Evolutionary conservation across 805 yeast species (phyloP).

Genomic region (Candida anglica): DNA sequence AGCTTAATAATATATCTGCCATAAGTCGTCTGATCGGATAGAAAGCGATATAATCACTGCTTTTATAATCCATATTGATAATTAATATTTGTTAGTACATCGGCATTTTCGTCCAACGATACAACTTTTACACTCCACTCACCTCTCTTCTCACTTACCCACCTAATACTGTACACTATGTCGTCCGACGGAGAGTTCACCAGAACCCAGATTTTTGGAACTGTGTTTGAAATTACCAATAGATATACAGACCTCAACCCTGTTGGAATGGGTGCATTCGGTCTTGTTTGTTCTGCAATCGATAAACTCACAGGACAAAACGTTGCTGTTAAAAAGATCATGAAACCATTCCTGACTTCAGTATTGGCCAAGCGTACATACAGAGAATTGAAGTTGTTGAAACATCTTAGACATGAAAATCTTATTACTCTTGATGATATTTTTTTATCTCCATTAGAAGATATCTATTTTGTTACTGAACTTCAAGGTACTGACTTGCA

Average conservation of each 20-base stretch:
- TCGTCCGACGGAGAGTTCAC: constrained; percentile 45
- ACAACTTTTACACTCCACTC: too few species aligned
- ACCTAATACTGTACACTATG: too few species aligned
- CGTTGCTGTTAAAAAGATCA: constrained; percentile 95
- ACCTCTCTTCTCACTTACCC: too few species aligned
- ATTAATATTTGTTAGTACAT: too few species aligned
- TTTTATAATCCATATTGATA: too few species aligned
- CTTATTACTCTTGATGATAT: constrained; percentile 90
- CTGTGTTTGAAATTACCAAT: constrained; percentile 89
- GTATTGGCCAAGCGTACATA: constrained; percentile 95
- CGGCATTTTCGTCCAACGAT: too few species aligned
- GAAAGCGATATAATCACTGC: too few species aligned
- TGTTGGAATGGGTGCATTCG: constrained; percentile 99
- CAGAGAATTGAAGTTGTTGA: constrained; percentile 88
- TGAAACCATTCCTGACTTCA: constrained; percentile 95
- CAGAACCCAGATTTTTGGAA: constrained; percentile 90
- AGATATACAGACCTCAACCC: constrained; percentile 91
- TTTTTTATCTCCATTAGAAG: constrained; percentile 91
- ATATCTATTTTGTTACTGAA: constrained; percentile 94
- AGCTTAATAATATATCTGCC: too few species aligned
- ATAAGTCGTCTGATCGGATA: too few species aligned
- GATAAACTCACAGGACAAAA: constrained; percentile 87
- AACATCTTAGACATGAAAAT: constrained; percentile 92
- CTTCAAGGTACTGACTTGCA: constrained; percentile 96
- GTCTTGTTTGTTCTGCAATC: constrained; percentile 92